These are phyloP conservation scores for Brassica incana DNA, from an alignment of 345 rosid species.

Conservation along the genomic window DNA sequence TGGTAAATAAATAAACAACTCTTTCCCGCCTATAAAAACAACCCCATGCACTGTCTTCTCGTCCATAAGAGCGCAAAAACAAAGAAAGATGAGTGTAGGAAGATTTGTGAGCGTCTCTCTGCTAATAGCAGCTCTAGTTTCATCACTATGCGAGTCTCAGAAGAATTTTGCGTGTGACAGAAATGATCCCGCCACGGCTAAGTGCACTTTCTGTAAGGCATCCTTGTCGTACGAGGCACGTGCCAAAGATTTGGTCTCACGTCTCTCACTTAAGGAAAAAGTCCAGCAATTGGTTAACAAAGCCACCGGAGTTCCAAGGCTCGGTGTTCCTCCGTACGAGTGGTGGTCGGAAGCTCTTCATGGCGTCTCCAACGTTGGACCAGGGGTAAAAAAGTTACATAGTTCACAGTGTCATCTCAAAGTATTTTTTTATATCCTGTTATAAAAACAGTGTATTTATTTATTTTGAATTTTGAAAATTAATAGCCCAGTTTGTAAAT, in stretches of 20 bases:
- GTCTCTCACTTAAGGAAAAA: conserved; percentile 57
- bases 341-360: conserved; percentile 88
- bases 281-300: conserved; percentile 53
- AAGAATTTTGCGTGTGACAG: conserved; percentile 29
- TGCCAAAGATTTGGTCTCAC: conserved; percentile 50
- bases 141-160: conserved; percentile 35
- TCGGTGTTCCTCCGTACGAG: conserved; percentile 59
- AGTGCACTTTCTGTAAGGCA: conserved; percentile 46
- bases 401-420: not conserved
- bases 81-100: conserved; percentile 23
- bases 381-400: conserved; percentile 34
- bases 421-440: not conserved
- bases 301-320: conserved; percentile 51
- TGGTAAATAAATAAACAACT: too few species aligned
- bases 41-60: not conserved
- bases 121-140: conserved; percentile 32
- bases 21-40: conserved; percentile 35
- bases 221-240: conserved; percentile 48
- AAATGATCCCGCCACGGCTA: conserved; percentile 16
- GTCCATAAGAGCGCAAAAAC: conserved; percentile 13
- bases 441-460: not conserved
- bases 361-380: conserved; percentile 58
- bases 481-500: not conserved
- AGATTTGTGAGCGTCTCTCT: conserved; percentile 26
- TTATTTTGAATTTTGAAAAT: not conserved